Conservation (phyloP, 192 early-diverging fungal genomes). For the Jimgerdemannia lactiflua region DNA sequence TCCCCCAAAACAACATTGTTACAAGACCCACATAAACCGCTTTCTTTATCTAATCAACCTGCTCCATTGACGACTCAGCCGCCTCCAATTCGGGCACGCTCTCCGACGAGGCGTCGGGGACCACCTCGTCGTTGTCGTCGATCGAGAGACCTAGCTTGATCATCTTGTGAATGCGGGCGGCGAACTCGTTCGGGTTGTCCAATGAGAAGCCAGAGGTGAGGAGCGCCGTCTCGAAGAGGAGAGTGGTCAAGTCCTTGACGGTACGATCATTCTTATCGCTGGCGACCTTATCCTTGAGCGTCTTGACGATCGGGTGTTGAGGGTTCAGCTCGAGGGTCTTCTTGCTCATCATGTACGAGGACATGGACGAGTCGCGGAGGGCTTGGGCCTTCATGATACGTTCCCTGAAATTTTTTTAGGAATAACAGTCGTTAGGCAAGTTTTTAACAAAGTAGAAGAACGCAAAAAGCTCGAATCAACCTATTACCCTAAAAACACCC, state of each 20-base stretch:
- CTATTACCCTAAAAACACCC: too few relatives aligned
- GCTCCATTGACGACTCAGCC: conserved; percentile 65
- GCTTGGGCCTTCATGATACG: conserved; percentile 99
- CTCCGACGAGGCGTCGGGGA: conserved; percentile 39
- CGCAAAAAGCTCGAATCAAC: too few relatives aligned
- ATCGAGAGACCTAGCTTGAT: conserved; percentile 97
- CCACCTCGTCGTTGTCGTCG: conserved; percentile 75
- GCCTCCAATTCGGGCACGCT: conserved; percentile 47
- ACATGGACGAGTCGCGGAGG: conserved; percentile 97
- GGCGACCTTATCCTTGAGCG: conserved; percentile 89
- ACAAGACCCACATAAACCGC: not conserved
- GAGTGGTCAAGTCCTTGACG: conserved; percentile 93
- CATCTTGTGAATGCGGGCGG: conserved; percentile 98
- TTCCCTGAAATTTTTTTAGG: conserved; percentile 43
- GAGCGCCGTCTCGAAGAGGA: conserved; percentile 95
- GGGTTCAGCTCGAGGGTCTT: conserved; percentile 99
- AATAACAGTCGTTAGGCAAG: not conserved
- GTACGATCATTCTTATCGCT: conserved; percentile 99
- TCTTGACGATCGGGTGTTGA: conserved; percentile 90
- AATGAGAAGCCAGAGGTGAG: conserved; percentile 97
- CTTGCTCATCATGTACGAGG: conserved; percentile 99
- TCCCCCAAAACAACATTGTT: too few relatives aligned
- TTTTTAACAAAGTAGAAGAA: too few relatives aligned
- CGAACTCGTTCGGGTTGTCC: conserved; percentile 92
- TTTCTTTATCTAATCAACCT: conserved; percentile 55